phyloP scores from a whole-genome alignment of 2,329 filamentous ascomycete species.

The Phialophora macrospora region DNA sequence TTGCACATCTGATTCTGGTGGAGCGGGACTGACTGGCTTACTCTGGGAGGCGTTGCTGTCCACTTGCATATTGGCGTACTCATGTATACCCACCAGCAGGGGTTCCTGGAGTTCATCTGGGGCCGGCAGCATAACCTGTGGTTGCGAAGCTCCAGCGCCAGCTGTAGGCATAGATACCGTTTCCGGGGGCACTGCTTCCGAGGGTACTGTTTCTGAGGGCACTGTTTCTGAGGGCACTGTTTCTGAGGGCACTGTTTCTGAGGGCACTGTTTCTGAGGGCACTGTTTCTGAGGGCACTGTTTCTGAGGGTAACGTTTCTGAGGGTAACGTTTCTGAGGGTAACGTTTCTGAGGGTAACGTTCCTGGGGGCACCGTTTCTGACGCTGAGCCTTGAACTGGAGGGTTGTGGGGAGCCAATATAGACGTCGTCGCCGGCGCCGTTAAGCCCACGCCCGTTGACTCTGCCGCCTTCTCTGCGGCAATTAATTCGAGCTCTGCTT shows the following conservation, averaged over 20 bases:
- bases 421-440: background rate
- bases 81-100: conserved; percentile 53
- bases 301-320: too few relatives aligned
- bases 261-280: background rate
- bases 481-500: conserved; percentile 34
- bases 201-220: too few relatives aligned
- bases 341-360: too few relatives aligned
- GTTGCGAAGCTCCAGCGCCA: background rate
- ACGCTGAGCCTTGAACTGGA: background rate
- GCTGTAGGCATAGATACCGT: background rate
- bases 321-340: too few relatives aligned
- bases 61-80: conserved; percentile 45
- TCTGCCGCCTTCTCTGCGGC: conserved; percentile 27
- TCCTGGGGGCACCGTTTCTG: background rate
- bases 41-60: conserved; percentile 18
- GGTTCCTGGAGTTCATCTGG: conserved; percentile 19
- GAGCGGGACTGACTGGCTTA: conserved; percentile 11
- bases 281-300: too few relatives aligned
- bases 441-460: background rate
- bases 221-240: too few relatives aligned
- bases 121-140: conserved; percentile 4
- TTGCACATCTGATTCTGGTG: background rate
- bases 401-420: conserved; percentile 1
- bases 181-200: too few relatives aligned
- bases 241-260: too few relatives aligned